Evolutionary conservation across 2,329 filamentous ascomycete genomes (phyloP).

Genomic region (Pyrenochaeta sp.): DNA sequence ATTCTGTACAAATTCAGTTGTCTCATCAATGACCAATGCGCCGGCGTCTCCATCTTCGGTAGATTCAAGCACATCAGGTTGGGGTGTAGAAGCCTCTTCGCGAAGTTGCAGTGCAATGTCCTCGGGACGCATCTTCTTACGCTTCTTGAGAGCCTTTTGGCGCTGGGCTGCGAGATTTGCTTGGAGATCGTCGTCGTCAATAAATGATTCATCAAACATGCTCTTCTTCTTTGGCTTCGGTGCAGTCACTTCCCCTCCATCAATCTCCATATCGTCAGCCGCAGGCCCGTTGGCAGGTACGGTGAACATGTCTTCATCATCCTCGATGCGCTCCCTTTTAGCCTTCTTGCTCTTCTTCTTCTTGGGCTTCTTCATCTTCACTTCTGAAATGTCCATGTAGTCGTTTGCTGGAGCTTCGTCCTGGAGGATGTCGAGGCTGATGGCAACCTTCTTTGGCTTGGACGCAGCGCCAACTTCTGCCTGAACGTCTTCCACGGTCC

Average conservation of each 20-base stretch:
- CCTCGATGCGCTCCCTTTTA: conserved; percentile 53
- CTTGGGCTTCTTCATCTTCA: conserved; percentile 79
- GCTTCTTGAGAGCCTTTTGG: conserved; percentile 85
- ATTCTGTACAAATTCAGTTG: conserved; percentile 91
- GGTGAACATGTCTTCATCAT: conserved; percentile 66
- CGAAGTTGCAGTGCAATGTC: conserved; percentile 83
- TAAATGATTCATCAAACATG: conserved; percentile 72
- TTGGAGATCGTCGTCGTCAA: conserved; percentile 93
- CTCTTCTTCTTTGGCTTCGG: conserved; percentile 67
- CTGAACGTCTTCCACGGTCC: conserved; percentile 67
- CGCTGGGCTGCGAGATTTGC: conserved; percentile 84
- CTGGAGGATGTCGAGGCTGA: conserved; percentile 77
- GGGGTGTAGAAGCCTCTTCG: conserved; percentile 65
- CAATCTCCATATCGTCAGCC: conserved; percentile 74
- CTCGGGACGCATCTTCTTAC: conserved; percentile 85
- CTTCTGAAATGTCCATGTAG: conserved; percentile 83
- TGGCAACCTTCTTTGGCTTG: conserved; percentile 70
- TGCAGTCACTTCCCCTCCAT: conserved; percentile 53
- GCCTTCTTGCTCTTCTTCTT: conserved; percentile 45
- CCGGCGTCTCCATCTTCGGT: conserved; percentile 64
- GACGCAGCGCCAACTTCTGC: conserved; percentile 62
- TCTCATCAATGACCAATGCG: conserved; percentile 95
- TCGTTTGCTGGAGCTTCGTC: conserved; percentile 78
- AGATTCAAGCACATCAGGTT: conserved; percentile 62
- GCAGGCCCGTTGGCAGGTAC: conserved; percentile 41